Evolutionary conservation across 2,329 filamentous ascomycete species (phyloP).

Genomic region (Sclerotiophoma versabilis): DNA sequence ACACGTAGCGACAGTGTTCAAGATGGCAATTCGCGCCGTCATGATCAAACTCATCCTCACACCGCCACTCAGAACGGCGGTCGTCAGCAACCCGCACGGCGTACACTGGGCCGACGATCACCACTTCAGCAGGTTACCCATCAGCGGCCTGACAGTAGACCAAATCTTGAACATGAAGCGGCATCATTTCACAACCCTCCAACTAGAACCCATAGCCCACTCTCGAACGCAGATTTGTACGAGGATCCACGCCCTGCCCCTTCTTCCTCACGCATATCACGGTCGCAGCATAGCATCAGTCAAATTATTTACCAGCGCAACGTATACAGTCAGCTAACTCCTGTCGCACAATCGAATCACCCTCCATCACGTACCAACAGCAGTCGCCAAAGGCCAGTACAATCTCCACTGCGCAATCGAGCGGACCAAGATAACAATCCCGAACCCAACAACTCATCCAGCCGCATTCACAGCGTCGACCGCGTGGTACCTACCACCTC

Average conservation of each 20-base stretch:
- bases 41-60: not conserved
- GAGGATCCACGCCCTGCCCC: not conserved
- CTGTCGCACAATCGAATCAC: not conserved
- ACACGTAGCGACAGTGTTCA: not conserved
- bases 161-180: not conserved
- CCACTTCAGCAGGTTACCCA: not conserved
- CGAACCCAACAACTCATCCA: too few species aligned
- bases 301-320: not conserved
- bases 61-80: not conserved
- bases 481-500: not conserved
- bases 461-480: not conserved
- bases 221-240: not conserved
- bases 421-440: not conserved
- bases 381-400: not conserved
- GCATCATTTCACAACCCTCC: not conserved
- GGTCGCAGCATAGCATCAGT: not conserved
- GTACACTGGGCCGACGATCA: not conserved
- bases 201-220: not conserved
- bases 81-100: not conserved
- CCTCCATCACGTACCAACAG: not conserved
- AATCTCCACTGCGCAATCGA: not conserved
- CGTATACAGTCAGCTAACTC: not conserved
- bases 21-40: not conserved
- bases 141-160: not conserved
- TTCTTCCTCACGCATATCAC: not conserved